These are phyloP conservation scores for Trichothecium sympodiale DNA, from an alignment of 2,329 filamentous ascomycete species.

Conservation along the genomic window DNA sequence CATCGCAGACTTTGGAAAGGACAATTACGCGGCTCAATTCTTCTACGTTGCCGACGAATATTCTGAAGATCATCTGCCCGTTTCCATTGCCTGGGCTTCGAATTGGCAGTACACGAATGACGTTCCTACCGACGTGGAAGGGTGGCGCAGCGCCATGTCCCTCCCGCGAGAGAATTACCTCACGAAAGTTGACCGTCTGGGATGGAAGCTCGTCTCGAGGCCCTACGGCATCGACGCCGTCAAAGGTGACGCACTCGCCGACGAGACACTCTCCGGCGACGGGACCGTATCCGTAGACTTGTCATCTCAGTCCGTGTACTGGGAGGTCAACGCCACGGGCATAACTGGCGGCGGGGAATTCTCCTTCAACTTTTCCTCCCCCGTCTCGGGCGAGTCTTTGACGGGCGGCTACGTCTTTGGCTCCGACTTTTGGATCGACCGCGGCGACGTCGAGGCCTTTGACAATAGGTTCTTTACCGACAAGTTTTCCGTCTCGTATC, in stretches of 20 bases:
- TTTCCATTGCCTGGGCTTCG: constrained; percentile 23
- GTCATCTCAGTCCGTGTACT: constrained; percentile 40
- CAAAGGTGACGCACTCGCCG: constrained; percentile 30
- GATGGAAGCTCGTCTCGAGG: constrained; percentile 37
- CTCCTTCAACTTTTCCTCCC: constrained; percentile 16
- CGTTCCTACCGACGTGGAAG: constrained; percentile 18
- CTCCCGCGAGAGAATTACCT: constrained; percentile 38
- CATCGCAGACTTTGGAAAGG: constrained; percentile 22
- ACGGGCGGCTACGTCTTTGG: constrained; percentile 16
- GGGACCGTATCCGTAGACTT: constrained; percentile 38
- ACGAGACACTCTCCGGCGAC: constrained; percentile 33
- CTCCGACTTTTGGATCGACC: constrained; percentile 17
- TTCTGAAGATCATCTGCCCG: constrained; percentile 14
- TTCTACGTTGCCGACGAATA: constrained; percentile 18
- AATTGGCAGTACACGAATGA: constrained; percentile 21
- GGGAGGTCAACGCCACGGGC: constrained; percentile 40
- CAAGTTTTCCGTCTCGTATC: constrained; percentile 14
- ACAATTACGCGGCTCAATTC: constrained; percentile 24
- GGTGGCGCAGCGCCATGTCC: constrained; percentile 20
- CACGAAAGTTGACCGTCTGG: constrained; percentile 35
- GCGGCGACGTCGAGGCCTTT: constrained; percentile 15
- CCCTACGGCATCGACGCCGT: constrained; percentile 38
- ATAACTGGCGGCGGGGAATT: constrained; percentile 12
- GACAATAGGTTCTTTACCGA: constrained; percentile 21
- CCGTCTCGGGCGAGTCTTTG: constrained; percentile 14